Evolutionary conservation across 1,139 yeast species (phyloP), one percentile per base, ranked within the genome.

Genomic region (Citeromyces hawaiiensis): DNA sequence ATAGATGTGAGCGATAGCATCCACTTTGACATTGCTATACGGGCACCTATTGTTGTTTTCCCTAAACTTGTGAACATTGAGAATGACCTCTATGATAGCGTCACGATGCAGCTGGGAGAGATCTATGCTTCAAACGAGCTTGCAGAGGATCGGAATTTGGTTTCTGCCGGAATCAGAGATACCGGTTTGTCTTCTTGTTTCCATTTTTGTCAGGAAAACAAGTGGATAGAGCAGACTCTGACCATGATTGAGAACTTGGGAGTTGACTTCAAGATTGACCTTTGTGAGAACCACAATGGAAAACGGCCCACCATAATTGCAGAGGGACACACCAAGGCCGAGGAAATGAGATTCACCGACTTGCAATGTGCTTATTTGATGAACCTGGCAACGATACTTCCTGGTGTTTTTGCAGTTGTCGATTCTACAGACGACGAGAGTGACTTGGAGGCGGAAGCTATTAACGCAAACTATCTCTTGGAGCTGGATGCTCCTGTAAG

Each of bases 101-200:
- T 91, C 19, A 76, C 81, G 1, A 74, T 83, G 4, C 76, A 83
- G 49, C 64, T 88, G 42, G 99, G 99, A 45, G 96, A 91, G 54
- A 61, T 91, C 9, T 82, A 71, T 50, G 76, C 88, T 18, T 63
- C 69, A 4, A 91, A 88, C 55, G 59, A 60, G 10, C 86, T 86
- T 51, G 50, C 53, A 2, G 50, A 53, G 4, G 55, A 48, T 3
- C 61, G 76, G 38, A 79, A 81, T 47, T 54, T 68, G 11, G 72
- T 80, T 14, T 54, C 64, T 11, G 70, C 86, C 8, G 94, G 96
- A 1, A 64, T 93, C 17, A 64, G 91, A 35, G 76, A 85, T 37
- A 77, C 88, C 8, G 72, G 70, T 42, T 58, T 88, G 29, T 59
- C 71, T 1, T 81, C 96, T 0, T 58, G 60, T 9, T 75, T 87